Evolutionary conservation across 2,329 filamentous ascomycete species (phyloP).

Genomic region (Magnaporthiopsis rhizophila): DNA sequence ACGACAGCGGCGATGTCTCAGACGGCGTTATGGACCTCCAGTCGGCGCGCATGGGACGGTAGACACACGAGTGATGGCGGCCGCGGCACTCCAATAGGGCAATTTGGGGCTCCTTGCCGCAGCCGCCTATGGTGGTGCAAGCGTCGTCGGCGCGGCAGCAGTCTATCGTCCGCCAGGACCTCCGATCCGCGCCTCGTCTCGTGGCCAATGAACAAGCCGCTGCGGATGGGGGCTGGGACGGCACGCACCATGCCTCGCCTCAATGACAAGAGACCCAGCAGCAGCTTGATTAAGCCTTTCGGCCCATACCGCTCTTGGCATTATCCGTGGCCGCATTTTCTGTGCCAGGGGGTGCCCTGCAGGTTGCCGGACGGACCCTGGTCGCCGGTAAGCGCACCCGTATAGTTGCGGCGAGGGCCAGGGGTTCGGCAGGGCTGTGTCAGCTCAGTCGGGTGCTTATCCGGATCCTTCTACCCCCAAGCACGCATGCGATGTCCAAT

Average conservation of each 20-base stretch:
- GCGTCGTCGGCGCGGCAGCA: too few relatives aligned
- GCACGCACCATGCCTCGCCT: not conserved
- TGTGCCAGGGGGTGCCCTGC: not conserved
- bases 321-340: not conserved
- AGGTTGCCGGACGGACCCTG: not conserved
- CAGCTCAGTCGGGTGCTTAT: too few relatives aligned
- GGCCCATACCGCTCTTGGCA: too few relatives aligned
- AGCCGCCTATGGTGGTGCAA: too few relatives aligned
- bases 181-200: too few relatives aligned
- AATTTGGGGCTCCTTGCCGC: not conserved
- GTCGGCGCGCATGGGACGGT: not conserved
- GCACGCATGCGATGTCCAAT: too few relatives aligned
- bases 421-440: not conserved
- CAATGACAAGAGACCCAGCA: not conserved
- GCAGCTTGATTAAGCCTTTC: too few relatives aligned
- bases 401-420: too few relatives aligned
- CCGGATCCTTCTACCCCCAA: too few relatives aligned
- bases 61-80: not conserved
- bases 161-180: too few relatives aligned
- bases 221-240: too few relatives aligned
- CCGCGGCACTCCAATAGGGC: not conserved
- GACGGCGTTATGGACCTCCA: not conserved
- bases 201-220: too few relatives aligned
- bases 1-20: not conserved
- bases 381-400: not conserved